Evolutionary conservation across 768 basidiomycete species (phyloP).

Genomic region (Boletales sp.): DNA sequence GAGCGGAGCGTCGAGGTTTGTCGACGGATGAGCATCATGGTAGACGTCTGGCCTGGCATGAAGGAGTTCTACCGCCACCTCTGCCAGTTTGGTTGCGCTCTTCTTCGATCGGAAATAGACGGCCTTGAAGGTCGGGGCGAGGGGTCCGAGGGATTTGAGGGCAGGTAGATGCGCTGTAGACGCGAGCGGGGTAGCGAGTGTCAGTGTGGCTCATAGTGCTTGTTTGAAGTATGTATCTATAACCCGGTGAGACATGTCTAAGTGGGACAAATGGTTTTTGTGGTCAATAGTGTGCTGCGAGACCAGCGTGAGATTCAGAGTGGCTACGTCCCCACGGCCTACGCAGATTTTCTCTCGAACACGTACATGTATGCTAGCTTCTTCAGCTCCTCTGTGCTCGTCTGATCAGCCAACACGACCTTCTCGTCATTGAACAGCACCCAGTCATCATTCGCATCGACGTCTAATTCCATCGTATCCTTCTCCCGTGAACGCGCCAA

Average conservation of each 20-base stretch:
- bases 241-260: no score
- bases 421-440: constrained; percentile 96
- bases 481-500: constrained; percentile 4
- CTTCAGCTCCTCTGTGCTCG: constrained; percentile 80
- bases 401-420: constrained; percentile 83
- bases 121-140: constrained; percentile 52
- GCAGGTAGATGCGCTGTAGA: constrained; percentile 75
- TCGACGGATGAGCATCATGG: constrained; percentile 46
- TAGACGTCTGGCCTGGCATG: constrained; percentile 46
- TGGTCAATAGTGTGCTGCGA: no score
- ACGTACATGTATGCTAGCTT: constrained; percentile 91
- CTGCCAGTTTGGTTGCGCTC: constrained; percentile 52
- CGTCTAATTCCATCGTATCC: constrained; percentile 28
- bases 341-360: constrained; percentile 52
- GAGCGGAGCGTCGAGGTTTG: constrained; percentile 60
- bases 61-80: constrained; percentile 41
- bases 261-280: no score
- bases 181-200: constrained; percentile 16
- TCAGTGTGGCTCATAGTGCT: constrained; percentile 3
- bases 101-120: constrained; percentile 78
- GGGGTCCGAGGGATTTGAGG: constrained; percentile 49
- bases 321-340: no score
- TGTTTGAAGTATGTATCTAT: background rate
- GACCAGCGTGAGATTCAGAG: no score
- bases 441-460: constrained; percentile 52